Base-by-base conservation (phyloP, 768 basidiomycete species). In the Pholiota molesta region DNA sequence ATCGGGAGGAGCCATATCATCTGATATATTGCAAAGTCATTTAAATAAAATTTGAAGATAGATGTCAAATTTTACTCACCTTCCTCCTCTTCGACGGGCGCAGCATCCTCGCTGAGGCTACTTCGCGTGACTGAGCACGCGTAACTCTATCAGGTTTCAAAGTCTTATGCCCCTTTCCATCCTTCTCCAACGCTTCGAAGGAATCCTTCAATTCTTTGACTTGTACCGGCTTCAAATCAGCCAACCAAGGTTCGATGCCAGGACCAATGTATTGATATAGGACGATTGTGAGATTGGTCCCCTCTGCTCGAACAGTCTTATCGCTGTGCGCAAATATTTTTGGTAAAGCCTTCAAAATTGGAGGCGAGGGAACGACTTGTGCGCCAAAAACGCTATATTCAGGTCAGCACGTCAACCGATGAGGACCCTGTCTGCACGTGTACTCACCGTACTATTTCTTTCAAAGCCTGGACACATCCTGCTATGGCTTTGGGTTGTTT, bases 401-500 rank as follows among this genome's bases (percentile, higher is more conserved):
- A 55, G 59, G 63, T 66, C 33, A 62, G 55, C 44, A 45, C 21
- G 29, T 49, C 23, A 26, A 1, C 31, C 28, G 53, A 62, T 49
- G 47, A 49, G 21, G 47, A 23, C 47, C 47, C 47, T 49, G 19
- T 49, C 21, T 49, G 47, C 47, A 49, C 47, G 59, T 49, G 37
- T 13, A 75, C 90, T 70, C 62, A 95, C 97, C 89, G 86, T 65
- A 95, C 78, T 42, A 95, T 82, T 73, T 98, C 96, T 71, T 88
- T 94, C 64, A 99, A 71, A 3, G 86, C 92, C 2, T 80, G 70
- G 8, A 97, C 84, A 60, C 86, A 86, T 14, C 89, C 91, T 29
- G 95, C 87, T 1, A 99, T 94, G 2, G 91, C 75, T 77, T 99
- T 99, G 1, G 97, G 97, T 69, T 99, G 95, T 72, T 99, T 99